Evolutionary conservation across 2,329 filamentous ascomycete genomes (phyloP).

Genomic region (Didymella pinodella): DNA sequence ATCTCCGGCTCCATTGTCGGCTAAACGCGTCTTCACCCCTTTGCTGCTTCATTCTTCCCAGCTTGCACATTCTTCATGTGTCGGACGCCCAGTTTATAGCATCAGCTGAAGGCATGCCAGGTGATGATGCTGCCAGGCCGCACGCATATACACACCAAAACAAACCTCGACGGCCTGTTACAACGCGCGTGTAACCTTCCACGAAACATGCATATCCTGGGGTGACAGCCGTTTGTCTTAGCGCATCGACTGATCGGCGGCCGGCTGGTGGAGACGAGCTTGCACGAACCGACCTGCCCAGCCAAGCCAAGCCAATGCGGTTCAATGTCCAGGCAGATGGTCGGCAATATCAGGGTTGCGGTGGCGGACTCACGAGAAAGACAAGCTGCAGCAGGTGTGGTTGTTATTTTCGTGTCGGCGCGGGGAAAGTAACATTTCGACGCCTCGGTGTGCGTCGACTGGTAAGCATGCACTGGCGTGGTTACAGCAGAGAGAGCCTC

Average conservation of each 20-base stretch:
- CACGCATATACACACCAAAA: slow-evolving; percentile 24
- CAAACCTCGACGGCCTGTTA: slow-evolving; percentile 14
- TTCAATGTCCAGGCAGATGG: slow-evolving; percentile 2
- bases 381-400: slow-evolving; percentile 1
- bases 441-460: slow-evolving; percentile 28
- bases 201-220: slow-evolving; percentile 38
- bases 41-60: slow-evolving; percentile 17
- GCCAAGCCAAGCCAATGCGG: slow-evolving; percentile 6
- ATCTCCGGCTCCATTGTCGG: slow-evolving; percentile 12
- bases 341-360: slow-evolving; percentile 12
- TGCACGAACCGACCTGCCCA: slow-evolving; percentile 9
- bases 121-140: slow-evolving; percentile 7
- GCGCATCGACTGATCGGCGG: slow-evolving; percentile 24
- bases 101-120: slow-evolving; percentile 7
- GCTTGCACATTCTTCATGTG: slow-evolving; percentile 19
- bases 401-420: slow-evolving; percentile 13
- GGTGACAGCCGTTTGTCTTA: slow-evolving; percentile 49
- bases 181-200: slow-evolving; percentile 28
- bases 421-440: slow-evolving; percentile 41
- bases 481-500: slow-evolving; percentile 33
- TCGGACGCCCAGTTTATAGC: background rate
- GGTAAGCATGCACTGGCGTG: slow-evolving; percentile 17
- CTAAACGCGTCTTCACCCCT: slow-evolving; percentile 14
- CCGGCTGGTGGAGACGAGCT: slow-evolving; percentile 16
- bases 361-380: slow-evolving; percentile 12